Conservation (phyloP, 208 protist genomes). For the Crithidia expoeki region DNA sequence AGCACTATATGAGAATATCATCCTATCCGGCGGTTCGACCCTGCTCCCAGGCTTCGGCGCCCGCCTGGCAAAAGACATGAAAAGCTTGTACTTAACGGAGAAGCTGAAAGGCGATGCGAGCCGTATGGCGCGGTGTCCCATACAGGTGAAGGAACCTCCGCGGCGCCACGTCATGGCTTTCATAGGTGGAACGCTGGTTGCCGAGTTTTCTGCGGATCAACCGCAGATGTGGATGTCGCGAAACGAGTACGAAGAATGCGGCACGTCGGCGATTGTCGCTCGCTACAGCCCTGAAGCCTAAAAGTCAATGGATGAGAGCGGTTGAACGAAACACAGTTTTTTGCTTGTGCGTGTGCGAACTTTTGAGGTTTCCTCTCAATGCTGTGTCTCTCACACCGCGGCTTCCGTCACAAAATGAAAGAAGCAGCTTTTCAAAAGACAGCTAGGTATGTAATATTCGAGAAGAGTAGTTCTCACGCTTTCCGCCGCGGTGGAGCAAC, state of each 20-base stretch:
- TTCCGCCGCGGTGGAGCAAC: too few species aligned
- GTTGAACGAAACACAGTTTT: neutral
- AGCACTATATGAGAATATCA: slow-evolving; percentile 96
- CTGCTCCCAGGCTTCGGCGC: slow-evolving; percentile 97
- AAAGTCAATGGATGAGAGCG: neutral
- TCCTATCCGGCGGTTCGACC: slow-evolving; percentile 97
- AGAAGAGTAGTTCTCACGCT: too few species aligned
- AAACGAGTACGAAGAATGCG: slow-evolving; percentile 22
- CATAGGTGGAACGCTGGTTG: slow-evolving; percentile 95
- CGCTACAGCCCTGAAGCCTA: slow-evolving; percentile 5
- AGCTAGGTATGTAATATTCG: too few species aligned
- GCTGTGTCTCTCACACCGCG: too few species aligned
- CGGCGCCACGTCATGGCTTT: slow-evolving; percentile 98
- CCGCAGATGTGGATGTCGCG: slow-evolving; percentile 58
- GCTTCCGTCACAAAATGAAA: too few species aligned
- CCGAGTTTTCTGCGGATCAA: slow-evolving; percentile 93
- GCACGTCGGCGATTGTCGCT: slow-evolving; percentile 17
- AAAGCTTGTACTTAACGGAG: slow-evolving; percentile 87
- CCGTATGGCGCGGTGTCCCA: slow-evolving; percentile 81
- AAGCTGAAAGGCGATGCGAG: slow-evolving; percentile 86
- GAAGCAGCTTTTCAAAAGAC: too few species aligned
- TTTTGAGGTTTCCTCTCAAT: too few species aligned
- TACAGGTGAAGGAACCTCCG: slow-evolving; percentile 96
- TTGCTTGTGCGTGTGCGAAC: too few species aligned
- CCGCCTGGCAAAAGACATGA: slow-evolving; percentile 96